Percentiles rank a stretch among this genome's conserved stretches.
Conservation (phyloP, 2,329 filamentous ascomycete species). For the Leptographium lundbergii region DNA sequence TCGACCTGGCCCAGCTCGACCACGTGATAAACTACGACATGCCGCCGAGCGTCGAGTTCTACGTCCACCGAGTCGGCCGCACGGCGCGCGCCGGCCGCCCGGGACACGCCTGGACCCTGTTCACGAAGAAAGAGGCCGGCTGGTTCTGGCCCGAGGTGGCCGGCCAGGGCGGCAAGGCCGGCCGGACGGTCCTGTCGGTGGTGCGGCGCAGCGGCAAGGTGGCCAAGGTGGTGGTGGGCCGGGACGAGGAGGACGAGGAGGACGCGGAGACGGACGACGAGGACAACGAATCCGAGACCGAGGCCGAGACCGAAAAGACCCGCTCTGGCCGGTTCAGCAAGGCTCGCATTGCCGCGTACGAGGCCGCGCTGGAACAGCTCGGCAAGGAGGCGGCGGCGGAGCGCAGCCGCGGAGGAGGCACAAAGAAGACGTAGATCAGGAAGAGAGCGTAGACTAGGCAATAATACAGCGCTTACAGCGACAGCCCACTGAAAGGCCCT, state of each 20-base stretch:
- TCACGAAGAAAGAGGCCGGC: conserved; percentile 67
- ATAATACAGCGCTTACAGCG: too few species aligned
- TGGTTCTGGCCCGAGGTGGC: conserved; percentile 89
- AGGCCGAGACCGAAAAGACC: conserved; percentile 10
- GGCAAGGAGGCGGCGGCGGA: conserved; percentile 43
- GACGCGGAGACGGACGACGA: conserved; percentile 20
- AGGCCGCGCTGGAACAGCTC: conserved; percentile 47
- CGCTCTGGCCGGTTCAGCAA: conserved; percentile 27
- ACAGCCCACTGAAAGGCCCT: too few species aligned
- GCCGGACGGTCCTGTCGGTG: conserved; percentile 14
- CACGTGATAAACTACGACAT: conserved; percentile 94
- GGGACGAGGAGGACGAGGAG: not conserved
- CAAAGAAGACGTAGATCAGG: not conserved
- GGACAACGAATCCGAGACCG: conserved; percentile 15
- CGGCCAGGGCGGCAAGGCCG: conserved; percentile 32
- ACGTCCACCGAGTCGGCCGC: conserved; percentile 84
- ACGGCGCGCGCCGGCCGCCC: conserved; percentile 69
- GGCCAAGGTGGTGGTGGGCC: conserved; percentile 29
- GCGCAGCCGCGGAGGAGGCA: not conserved
- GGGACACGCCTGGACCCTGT: conserved; percentile 77
- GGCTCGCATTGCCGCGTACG: conserved; percentile 33
- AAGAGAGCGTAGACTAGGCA: too few species aligned
- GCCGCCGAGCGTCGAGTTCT: conserved; percentile 65
- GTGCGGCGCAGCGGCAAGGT: conserved; percentile 31
- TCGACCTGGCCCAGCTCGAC: conserved; percentile 66